Conservation (phyloP, 2,329 filamentous ascomycete genomes). For the Aureobasidium sp. region DNA sequence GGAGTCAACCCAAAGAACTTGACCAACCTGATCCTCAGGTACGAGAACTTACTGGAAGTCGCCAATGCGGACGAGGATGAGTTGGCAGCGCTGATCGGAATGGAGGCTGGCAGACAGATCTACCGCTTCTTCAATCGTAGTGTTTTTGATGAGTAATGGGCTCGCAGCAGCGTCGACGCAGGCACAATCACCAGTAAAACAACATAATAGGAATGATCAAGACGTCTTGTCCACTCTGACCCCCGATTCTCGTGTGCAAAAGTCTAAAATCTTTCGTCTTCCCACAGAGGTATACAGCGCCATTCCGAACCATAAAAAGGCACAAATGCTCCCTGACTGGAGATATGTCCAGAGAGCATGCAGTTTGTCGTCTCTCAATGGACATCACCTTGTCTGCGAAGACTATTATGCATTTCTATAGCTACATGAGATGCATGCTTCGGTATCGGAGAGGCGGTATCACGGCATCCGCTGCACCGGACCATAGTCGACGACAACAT, state of each 20-base stretch:
- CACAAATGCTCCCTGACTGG: no score
- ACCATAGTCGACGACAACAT: not conserved
- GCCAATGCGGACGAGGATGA: conserved; percentile 77
- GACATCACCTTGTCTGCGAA: no score
- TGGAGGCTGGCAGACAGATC: conserved; percentile 68
- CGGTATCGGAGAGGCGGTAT: no score
- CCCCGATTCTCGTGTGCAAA: no score
- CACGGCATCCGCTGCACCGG: no score
- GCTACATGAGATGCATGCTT: no score
- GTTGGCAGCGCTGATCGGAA: conserved; percentile 67
- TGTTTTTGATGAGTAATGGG: conserved; percentile 43
- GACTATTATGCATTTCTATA: no score
- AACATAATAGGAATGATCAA: not conserved
- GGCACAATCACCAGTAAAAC: not conserved
- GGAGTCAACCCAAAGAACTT: conserved; percentile 77
- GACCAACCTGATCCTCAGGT: conserved; percentile 61
- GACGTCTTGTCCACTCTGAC: not conserved
- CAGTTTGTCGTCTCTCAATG: no score
- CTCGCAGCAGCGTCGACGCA: not conserved
- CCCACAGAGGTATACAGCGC: no score
- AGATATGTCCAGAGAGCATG: no score
- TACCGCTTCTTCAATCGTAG: conserved; percentile 69
- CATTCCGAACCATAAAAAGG: no score
- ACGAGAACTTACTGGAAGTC: conserved; percentile 71
- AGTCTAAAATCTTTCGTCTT: no score